phyloP scores from a whole-genome alignment of 2,329 filamentous ascomycete species.

The Cladobotryum protrusum region DNA sequence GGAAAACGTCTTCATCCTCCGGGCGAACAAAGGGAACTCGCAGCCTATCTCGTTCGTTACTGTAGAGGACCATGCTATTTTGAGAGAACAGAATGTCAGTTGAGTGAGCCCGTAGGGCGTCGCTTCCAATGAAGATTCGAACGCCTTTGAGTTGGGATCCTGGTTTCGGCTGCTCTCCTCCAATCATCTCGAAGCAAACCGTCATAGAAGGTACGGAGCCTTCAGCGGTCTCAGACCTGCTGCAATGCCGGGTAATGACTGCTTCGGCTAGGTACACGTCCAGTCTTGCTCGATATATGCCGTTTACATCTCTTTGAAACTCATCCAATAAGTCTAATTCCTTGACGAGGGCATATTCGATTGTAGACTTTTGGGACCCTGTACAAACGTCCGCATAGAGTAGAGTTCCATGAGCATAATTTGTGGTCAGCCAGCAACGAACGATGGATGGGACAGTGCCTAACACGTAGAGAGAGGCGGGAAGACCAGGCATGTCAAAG shows the following conservation, averaged over 20 bases:
- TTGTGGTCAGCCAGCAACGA: constrained; percentile 86
- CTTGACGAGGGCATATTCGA: constrained; percentile 68
- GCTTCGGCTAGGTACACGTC: constrained; percentile 89
- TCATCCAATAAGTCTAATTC: constrained; percentile 66
- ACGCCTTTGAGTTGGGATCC: constrained; percentile 52
- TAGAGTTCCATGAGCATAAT: constrained; percentile 83
- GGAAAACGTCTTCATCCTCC: constrained; percentile 78
- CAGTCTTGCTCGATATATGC: constrained; percentile 63
- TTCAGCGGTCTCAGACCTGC: constrained; percentile 66
- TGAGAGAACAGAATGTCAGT: constrained; percentile 90
- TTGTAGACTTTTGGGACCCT: constrained; percentile 80
- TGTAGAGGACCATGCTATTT: constrained; percentile 80
- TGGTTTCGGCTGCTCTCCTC: constrained; percentile 39
- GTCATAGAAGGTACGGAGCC: constrained; percentile 66
- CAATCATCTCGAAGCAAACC: constrained; percentile 69
- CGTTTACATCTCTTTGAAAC: constrained; percentile 60
- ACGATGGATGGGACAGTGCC: constrained; percentile 91
- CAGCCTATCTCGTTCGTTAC: constrained; percentile 79
- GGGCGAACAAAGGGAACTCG: constrained; percentile 89
- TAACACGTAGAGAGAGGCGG: constrained; percentile 77
- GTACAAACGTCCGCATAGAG: constrained; percentile 90
- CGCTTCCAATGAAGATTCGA: constrained; percentile 84
- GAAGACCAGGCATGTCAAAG: constrained; percentile 65
- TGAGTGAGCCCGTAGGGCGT: constrained; percentile 76
- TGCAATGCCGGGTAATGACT: constrained; percentile 68